Evolutionary conservation across 2,329 filamentous ascomycete genomes (phyloP).

Genomic region (Dactylellina drechsleri): DNA sequence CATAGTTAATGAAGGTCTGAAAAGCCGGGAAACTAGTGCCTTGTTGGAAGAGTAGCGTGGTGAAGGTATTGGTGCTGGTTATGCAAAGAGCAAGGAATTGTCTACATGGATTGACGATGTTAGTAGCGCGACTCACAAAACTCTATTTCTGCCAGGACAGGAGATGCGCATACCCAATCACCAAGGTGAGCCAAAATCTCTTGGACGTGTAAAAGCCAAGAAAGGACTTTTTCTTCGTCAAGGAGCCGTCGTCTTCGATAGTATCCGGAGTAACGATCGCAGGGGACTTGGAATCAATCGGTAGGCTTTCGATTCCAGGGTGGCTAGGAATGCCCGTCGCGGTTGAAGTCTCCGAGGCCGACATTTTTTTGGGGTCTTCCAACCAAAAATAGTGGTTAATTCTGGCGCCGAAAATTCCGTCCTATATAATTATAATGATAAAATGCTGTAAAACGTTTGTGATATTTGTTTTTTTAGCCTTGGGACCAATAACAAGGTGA

Average conservation of each 20-base stretch:
- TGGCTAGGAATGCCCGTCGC: constrained; percentile 5
- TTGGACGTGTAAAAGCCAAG: constrained; percentile 80
- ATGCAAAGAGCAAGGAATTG: constrained; percentile 89
- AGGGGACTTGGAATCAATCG: constrained; percentile 25
- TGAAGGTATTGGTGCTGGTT: constrained; percentile 91
- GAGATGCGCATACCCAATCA: constrained; percentile 71
- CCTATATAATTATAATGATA: constrained; percentile 6
- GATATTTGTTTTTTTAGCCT: constrained; percentile 55
- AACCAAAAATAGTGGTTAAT: neutral
- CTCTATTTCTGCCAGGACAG: neutral
- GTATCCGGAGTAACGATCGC: constrained; percentile 8
- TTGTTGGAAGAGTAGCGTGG: constrained; percentile 73
- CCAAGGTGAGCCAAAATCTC: constrained; percentile 87
- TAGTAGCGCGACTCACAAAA: neutral
- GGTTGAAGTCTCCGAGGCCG: constrained; percentile 7
- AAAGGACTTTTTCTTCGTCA: constrained; percentile 47
- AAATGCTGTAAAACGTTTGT: constrained; percentile 12
- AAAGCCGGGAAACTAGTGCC: constrained; percentile 90
- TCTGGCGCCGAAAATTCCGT: neutral
- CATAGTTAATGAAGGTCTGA: constrained; percentile 95
- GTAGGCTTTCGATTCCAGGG: neutral
- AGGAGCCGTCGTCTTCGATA: constrained; percentile 37
- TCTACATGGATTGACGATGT: constrained; percentile 60
- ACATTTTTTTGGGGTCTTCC: neutral
- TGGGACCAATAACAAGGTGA: constrained; percentile 55